Percentiles rank a stretch among this genome's conserved stretches.
Conservation (phyloP, 2,329 filamentous ascomycete genomes). For the Xylariaceae sp. region DNA sequence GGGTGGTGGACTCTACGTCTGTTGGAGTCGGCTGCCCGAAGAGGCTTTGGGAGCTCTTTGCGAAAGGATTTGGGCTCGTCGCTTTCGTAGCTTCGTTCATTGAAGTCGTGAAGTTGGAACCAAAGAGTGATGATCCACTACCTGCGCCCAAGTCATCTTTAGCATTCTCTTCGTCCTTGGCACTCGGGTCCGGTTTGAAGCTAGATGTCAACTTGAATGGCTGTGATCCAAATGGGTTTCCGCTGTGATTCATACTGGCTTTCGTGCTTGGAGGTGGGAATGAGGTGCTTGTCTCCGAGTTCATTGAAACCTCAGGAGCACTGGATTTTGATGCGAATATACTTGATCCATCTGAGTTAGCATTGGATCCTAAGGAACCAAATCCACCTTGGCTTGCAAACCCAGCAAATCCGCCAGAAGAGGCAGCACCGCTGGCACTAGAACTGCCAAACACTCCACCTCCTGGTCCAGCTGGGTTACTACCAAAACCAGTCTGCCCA, state of each 20-base stretch:
- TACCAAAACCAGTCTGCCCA: slow-evolving; percentile 49
- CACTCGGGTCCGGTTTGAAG: slow-evolving; percentile 60
- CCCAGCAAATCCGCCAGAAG: slow-evolving; percentile 31
- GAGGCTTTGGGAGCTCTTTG: slow-evolving; percentile 12
- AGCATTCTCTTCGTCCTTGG: slow-evolving; percentile 51
- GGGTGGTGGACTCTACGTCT: slow-evolving; percentile 39
- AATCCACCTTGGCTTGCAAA: slow-evolving; percentile 56
- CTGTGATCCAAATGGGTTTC: slow-evolving; percentile 40
- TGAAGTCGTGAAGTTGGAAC: slow-evolving; percentile 55
- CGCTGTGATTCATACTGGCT: slow-evolving; percentile 24
- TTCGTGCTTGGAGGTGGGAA: slow-evolving; percentile 38
- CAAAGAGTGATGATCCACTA: slow-evolving; percentile 51
- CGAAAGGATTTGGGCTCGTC: slow-evolving; percentile 25
- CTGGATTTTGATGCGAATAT: slow-evolving; percentile 37
- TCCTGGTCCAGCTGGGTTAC: slow-evolving; percentile 16
- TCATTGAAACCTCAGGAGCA: slow-evolving; percentile 29
- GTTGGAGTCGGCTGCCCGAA: slow-evolving; percentile 16
- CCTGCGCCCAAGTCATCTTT: slow-evolving; percentile 22
- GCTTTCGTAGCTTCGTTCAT: slow-evolving; percentile 45
- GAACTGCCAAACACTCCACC: slow-evolving; percentile 15
- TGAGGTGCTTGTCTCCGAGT: slow-evolving; percentile 28
- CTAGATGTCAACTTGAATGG: slow-evolving; percentile 65
- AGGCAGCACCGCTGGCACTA: slow-evolving; percentile 6
- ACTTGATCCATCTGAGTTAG: slow-evolving; percentile 27
- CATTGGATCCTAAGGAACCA: slow-evolving; percentile 38